phyloP scores from a whole-genome alignment of 768 basidiomycete genomes.

The Auricularia cornea region DNA sequence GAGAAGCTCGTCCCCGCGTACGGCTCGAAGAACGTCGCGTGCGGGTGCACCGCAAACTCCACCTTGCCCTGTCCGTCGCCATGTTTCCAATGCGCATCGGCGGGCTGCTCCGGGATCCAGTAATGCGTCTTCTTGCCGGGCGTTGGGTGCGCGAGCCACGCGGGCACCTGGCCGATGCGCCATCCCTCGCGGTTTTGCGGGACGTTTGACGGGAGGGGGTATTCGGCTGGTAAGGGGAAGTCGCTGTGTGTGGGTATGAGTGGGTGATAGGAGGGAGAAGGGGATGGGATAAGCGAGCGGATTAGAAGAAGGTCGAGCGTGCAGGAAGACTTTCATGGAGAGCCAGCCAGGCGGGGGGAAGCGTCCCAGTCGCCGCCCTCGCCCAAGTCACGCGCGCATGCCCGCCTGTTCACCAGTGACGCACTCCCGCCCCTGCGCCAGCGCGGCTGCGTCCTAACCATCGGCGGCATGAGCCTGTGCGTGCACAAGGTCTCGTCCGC shows the following conservation, averaged over 20 bases:
- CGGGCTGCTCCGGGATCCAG: not conserved
- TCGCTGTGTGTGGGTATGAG: not conserved
- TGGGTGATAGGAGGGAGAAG: not conserved
- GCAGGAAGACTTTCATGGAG: too few relatives aligned
- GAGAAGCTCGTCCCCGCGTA: not conserved
- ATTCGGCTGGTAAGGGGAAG: not conserved
- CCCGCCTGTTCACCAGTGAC: constrained; percentile 27
- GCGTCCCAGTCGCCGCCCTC: too few relatives aligned
- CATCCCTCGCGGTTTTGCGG: not conserved
- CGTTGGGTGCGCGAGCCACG: not conserved
- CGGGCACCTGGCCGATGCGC: not conserved
- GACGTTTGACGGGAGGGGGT: not conserved
- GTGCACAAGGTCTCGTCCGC: not conserved
- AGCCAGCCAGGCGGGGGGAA: too few relatives aligned
- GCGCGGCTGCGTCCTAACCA: constrained; percentile 16
- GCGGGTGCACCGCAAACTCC: not conserved
- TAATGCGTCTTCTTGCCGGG: not conserved
- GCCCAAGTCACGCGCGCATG: too few relatives aligned
- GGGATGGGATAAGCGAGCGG: too few relatives aligned
- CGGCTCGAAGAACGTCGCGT: not conserved
- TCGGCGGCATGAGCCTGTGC: not conserved
- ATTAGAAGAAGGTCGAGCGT: not conserved
- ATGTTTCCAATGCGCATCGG: not conserved
- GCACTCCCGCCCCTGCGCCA: constrained; percentile 5
- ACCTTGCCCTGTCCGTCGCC: not conserved